These are phyloP conservation scores for Xylaria sp. DNA, from an alignment of 2,329 filamentous ascomycete species.

Conservation along the genomic window DNA sequence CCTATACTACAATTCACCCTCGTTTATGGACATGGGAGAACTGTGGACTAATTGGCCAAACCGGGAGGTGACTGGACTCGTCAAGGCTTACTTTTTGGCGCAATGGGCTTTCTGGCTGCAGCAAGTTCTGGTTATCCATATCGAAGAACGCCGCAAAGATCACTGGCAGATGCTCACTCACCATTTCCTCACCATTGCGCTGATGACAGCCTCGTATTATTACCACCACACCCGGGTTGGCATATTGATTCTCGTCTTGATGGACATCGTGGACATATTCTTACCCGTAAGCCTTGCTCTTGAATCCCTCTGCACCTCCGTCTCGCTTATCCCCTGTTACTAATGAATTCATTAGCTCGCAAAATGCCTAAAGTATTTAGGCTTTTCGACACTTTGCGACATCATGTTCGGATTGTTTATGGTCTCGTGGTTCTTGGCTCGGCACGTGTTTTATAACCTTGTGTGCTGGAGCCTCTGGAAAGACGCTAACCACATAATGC, in stretches of 20 bases:
- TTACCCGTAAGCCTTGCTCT: conserved; percentile 73
- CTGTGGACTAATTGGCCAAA: conserved; percentile 89
- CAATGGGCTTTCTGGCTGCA: conserved; percentile 95
- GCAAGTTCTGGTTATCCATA: conserved; percentile 92
- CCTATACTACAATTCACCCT: conserved; percentile 79
- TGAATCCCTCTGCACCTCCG: not conserved
- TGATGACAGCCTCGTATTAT: conserved; percentile 84
- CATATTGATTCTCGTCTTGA: conserved; percentile 87
- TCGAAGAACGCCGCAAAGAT: conserved; percentile 94
- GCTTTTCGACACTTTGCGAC: conserved; percentile 80
- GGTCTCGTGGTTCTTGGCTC: conserved; percentile 81
- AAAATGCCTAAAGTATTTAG: conserved; percentile 92
- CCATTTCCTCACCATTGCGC: conserved; percentile 86
- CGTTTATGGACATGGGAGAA: conserved; percentile 78
- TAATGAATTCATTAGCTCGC: conserved; percentile 67
- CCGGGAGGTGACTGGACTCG: conserved; percentile 75
- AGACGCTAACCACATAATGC: conserved; percentile 70
- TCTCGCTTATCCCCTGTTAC: not conserved
- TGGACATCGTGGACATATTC: conserved; percentile 92
- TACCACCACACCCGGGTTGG: conserved; percentile 90
- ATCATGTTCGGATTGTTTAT: conserved; percentile 87
- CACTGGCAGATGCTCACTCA: conserved; percentile 96
- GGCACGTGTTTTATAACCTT: conserved; percentile 81
- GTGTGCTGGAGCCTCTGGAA: conserved; percentile 85
- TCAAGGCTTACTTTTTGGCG: conserved; percentile 90